A percentile compares a stretch with the other conserved stretches of the same genome.
Conservation (phyloP, 257 asterid species). For the Linaria vulgaris region DNA sequence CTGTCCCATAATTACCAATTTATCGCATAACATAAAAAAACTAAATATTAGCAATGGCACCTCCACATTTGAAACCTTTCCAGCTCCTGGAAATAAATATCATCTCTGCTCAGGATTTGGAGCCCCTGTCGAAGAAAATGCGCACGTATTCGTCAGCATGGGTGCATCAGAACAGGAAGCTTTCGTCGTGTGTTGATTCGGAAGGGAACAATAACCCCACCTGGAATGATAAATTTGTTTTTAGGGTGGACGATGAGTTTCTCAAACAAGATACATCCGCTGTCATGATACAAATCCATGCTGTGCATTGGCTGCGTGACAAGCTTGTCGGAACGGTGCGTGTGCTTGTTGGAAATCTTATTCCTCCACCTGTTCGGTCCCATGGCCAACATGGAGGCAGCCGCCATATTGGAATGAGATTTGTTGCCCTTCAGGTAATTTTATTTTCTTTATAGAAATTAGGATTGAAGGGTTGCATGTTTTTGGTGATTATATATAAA, state of each 20-base stretch:
- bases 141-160: conserved; percentile 78
- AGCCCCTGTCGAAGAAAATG: conserved; percentile 69
- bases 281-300: conserved; percentile 64
- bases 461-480: too few relatives aligned
- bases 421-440: conserved; percentile 86
- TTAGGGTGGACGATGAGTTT: conserved; percentile 81
- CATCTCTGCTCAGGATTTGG: conserved; percentile 87
- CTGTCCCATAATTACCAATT: too few relatives aligned
- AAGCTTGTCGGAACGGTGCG: conserved; percentile 76
- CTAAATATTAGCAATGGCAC: too few relatives aligned
- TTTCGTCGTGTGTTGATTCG: conserved; percentile 53
- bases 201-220: conserved; percentile 71
- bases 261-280: conserved; percentile 69
- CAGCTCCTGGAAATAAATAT: conserved; percentile 82
- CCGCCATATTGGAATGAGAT: conserved; percentile 45
- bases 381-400: conserved; percentile 29
- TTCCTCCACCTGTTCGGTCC: conserved; percentile 47
- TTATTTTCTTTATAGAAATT: neutral
- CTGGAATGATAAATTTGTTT: conserved; percentile 93
- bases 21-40: too few relatives aligned
- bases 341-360: conserved; percentile 74
- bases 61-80: conserved; percentile 42
- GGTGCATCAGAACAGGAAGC: conserved; percentile 67
- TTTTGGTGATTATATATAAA: too few relatives aligned
- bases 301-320: conserved; percentile 57